Evolutionary conservation across 305 asterid species (phyloP), one percentile per base, ranked within the genome.

Genomic region (Fraxinus paxiana): DNA sequence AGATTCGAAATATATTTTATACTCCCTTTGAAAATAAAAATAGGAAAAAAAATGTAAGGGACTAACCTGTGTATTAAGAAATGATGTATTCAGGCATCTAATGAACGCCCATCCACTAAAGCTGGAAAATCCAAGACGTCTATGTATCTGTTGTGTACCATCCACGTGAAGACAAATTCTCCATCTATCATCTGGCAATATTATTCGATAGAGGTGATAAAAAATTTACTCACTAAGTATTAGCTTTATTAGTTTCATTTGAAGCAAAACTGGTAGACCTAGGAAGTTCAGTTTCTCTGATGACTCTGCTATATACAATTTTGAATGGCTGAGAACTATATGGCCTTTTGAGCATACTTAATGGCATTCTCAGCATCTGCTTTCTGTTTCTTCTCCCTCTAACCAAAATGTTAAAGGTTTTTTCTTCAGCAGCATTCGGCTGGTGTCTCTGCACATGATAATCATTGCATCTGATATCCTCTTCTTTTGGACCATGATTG

Each of bases 351-450:
- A 96, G 97, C 89, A 94, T 86, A 90, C 97, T 96, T 63, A 93
- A 79, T 17, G 99, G 99, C 97, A 96, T 93, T 84, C 99, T 85
- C 88, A 96, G 73, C 84, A 92, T 89, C 89, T 96, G 99, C 88
- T 88, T 96, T 70, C 88, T 86, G 86, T 92, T 94, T 88, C 98
- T 92, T 87, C 93, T 91, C 83, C 98, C 98, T 89, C 90, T 92
- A 61, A 93, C 90, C 88, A 92, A 90, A 80, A 93, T 91, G 81
- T 87, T 94, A 83, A 94, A 91, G 59, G 98, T 94, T 85, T 87
- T 92, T 81, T 92, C 99, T 81, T 79, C 82, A 38, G 88, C 95
- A 63, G 73, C 85, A 71, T 87, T 83, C 67, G n/a, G 20, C 81
- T 81, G 91, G 88, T 84, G 93, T 79, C 87, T 75, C 76, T 85